phyloP scores from a whole-genome alignment of 192 early-diverging fungal species.

The Pilobolus umbonatus region DNA sequence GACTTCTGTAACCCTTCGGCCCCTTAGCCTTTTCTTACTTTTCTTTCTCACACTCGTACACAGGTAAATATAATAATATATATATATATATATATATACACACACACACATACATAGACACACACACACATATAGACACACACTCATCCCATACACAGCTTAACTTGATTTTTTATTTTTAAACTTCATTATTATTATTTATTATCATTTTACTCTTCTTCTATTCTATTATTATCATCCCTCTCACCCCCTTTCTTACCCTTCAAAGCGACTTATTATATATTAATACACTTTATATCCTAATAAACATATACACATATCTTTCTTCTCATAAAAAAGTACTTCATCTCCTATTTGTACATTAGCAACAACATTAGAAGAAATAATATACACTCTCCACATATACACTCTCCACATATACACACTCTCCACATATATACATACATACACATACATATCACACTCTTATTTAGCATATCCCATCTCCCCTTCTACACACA shows the following conservation, averaged over 20 bases:
- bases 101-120: neutral
- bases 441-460: too few relatives aligned
- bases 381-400: neutral
- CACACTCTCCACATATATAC: neutral
- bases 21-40: constrained; percentile 12
- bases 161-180: neutral
- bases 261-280: neutral
- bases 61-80: too few relatives aligned
- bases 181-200: constrained; percentile 11
- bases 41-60: neutral
- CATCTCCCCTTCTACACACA: too few relatives aligned
- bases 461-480: too few relatives aligned
- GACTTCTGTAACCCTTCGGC: constrained; percentile 16
- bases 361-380: neutral
- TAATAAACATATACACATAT: neutral
- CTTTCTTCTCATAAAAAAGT: neutral
- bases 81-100: too few relatives aligned
- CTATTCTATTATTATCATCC: constrained; percentile 1
- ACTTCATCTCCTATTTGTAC: neutral
- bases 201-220: constrained; percentile 14
- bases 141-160: neutral
- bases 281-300: neutral
- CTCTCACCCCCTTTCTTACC: constrained; percentile 11
- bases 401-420: too few relatives aligned
- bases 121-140: neutral